phyloP scores from a whole-genome alignment of 345 rosid species.

The Euphorbia tirucalli region DNA sequence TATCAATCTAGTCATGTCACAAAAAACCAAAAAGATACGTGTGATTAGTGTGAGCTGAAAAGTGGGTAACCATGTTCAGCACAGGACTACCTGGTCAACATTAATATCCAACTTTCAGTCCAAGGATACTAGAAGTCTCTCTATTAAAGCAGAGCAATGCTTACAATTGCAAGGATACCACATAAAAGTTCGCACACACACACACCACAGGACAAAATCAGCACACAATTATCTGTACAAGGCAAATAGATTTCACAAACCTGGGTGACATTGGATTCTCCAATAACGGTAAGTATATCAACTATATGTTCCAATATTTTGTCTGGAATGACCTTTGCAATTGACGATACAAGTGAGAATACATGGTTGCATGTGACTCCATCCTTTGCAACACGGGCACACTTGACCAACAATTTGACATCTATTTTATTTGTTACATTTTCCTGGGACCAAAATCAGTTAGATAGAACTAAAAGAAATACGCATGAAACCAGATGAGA shows the following conservation, averaged over 20 bases:
- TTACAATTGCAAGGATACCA: background rate
- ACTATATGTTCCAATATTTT: slow-evolving; percentile 56
- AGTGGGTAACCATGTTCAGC: background rate
- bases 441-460: slow-evolving; percentile 46
- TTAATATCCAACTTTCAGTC: background rate
- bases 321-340: slow-evolving; percentile 63
- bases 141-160: background rate
- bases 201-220: background rate
- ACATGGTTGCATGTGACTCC: slow-evolving; percentile 62
- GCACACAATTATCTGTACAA: slow-evolving; percentile 6
- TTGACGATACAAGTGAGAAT: slow-evolving; percentile 55
- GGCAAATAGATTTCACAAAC: slow-evolving; percentile 41
- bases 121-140: background rate
- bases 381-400: slow-evolving; percentile 58
- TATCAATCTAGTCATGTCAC: slow-evolving; percentile 51
- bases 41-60: background rate
- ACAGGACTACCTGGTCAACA: background rate
- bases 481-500: slow-evolving; percentile 6
- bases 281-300: slow-evolving; percentile 63
- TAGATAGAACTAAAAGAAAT: slow-evolving; percentile 7
- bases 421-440: slow-evolving; percentile 43
- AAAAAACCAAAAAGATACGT: background rate
- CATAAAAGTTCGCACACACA: background rate
- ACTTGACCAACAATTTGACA: slow-evolving; percentile 56
- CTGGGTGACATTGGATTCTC: slow-evolving; percentile 80